phyloP scores from a whole-genome alignment of 1,284 basidiomycete genomes.

The Ganoderma meredithae region DNA sequence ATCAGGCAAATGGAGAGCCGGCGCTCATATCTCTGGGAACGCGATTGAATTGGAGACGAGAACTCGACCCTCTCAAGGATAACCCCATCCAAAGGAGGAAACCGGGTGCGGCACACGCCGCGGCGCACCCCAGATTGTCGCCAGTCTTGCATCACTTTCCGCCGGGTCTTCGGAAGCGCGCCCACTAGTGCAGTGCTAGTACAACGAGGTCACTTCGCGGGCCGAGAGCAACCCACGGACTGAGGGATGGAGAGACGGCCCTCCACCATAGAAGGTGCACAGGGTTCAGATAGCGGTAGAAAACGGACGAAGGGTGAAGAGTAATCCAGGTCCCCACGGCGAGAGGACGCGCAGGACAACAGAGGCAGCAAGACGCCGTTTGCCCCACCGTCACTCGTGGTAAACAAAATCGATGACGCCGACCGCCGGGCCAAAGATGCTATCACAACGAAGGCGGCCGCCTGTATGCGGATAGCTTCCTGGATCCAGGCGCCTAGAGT shows the following conservation, averaged over 20 bases:
- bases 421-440: background rate
- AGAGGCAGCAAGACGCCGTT: background rate
- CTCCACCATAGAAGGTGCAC: no score
- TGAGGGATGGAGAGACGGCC: no score
- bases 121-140: background rate
- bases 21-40: constrained; percentile 9
- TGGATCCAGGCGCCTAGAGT: background rate
- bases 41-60: constrained; percentile 1
- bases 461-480: background rate
- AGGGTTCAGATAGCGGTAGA: background rate
- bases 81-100: background rate
- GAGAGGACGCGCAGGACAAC: background rate
- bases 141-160: background rate
- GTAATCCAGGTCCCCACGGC: background rate
- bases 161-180: background rate
- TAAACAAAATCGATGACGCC: background rate
- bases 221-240: background rate
- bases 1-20: background rate
- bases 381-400: background rate
- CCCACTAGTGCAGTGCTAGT: background rate
- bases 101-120: background rate
- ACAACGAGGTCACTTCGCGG: background rate
- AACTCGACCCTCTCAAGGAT: background rate
- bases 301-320: background rate
- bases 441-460: background rate